Evolutionary conservation across 768 basidiomycete species (phyloP), one percentile per base, ranked within the genome.

Genomic region (Rhodotorula babjevae): DNA sequence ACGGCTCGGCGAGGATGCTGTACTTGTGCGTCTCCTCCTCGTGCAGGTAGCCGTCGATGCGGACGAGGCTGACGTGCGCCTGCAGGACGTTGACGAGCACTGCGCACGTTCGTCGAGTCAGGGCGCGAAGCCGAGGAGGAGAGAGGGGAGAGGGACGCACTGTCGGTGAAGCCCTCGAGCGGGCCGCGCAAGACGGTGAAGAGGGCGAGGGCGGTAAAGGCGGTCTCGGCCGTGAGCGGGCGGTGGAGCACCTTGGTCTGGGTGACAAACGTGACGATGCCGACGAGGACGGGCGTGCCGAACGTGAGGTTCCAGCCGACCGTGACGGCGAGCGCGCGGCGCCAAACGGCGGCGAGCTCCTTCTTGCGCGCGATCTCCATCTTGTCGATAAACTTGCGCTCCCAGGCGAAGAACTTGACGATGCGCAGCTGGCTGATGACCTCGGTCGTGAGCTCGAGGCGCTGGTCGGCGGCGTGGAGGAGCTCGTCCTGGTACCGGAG

Each of bases 11-110:
- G 12, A 79, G 49, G 44, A 75, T 65, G 21, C 77, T 61, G 71
- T 83, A 83, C 72, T 84, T 84, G 50, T 78, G 75, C 7, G 83
- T 83, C 65, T 84, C 83, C 19, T 80, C 77, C 65, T 83, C 82
- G 15, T 80, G 74, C 25, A 84, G 76, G 72, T 81, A 82, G 15
- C 76, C 74, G 65, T 82, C 81, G 40, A 83, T 79, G 5, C 82
- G 79, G 7, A 66, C 64, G 69, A 79, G 80, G 3, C 79, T 80
- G 50, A 82, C 80, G 64, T 81, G 77, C 0, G 81, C 78, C 44
- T 81, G 79, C 1, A 82, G 62, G 18, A 77, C 67, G 56, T 77
- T 73, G 46, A 78, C 78, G 63, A 77, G 62, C 76, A 79, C 69
- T 73, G 36, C 49, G 19, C 0, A 18, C 19, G 18, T 2, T 52